phyloP scores from a whole-genome alignment of 768 basidiomycete genomes.

The Melanogaster broomeanus region DNA sequence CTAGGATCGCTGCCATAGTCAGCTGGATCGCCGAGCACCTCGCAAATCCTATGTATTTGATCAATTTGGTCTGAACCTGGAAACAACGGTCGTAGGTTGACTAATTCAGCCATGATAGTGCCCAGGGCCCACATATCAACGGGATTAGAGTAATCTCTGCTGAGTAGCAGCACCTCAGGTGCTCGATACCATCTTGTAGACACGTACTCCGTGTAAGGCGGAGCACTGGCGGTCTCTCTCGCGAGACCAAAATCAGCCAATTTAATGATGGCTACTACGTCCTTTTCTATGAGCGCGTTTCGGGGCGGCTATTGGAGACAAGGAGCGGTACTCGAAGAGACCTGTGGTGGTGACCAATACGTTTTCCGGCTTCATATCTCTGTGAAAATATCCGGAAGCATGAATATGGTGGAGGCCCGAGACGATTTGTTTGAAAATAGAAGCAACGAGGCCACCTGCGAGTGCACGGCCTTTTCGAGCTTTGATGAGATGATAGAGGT shows the following conservation, averaged over 20 bases:
- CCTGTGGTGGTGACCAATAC: conserved; percentile 98
- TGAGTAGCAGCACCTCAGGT: conserved; percentile 91
- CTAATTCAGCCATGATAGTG: conserved; percentile 95
- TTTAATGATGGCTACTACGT: conserved; percentile 96
- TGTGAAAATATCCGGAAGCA: conserved; percentile 91
- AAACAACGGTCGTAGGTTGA: conserved; percentile 94
- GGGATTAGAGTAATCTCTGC: conserved; percentile 91
- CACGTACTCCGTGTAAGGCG: conserved; percentile 98
- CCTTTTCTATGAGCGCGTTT: conserved; percentile 75
- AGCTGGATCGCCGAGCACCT: conserved; percentile 90
- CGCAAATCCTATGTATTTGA: conserved; percentile 88
- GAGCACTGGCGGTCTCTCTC: conserved; percentile 80
- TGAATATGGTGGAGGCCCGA: conserved; percentile 93
- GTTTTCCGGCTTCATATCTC: conserved; percentile 99
- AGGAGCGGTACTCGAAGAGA: conserved; percentile 84
- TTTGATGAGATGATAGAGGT: conserved; percentile 98
- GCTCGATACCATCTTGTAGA: conserved; percentile 99
- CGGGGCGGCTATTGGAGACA: conserved; percentile 69
- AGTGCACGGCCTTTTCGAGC: conserved; percentile 92
- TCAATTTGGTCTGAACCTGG: conserved; percentile 92
- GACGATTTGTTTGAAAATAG: conserved; percentile 91
- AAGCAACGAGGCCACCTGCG: conserved; percentile 95
- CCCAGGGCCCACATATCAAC: conserved; percentile 99
- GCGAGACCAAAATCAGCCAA: conserved; percentile 98
- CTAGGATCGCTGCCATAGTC: conserved; percentile 79